Conservation (phyloP, 2,329 filamentous ascomycete genomes). For the Epichloe sibirici region DNA sequence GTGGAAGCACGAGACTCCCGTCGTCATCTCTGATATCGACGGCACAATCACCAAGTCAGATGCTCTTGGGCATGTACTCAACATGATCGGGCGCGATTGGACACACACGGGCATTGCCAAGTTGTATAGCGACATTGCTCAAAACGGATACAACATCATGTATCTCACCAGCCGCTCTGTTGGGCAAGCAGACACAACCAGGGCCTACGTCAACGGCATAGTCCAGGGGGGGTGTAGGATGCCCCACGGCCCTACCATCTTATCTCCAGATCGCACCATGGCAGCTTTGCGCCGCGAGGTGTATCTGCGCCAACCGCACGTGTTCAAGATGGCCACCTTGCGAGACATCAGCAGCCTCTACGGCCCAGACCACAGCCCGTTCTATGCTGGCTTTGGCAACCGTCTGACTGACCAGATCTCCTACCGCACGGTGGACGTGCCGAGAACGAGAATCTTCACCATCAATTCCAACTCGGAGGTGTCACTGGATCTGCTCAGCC, state of each 20-base stretch:
- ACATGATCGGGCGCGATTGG: slow-evolving; percentile 96
- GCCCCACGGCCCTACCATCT: slow-evolving; percentile 83
- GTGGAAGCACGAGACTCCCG: slow-evolving; percentile 82
- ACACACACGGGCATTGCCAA: slow-evolving; percentile 95
- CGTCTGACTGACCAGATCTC: slow-evolving; percentile 90
- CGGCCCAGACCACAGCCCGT: slow-evolving; percentile 62
- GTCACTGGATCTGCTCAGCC: slow-evolving; percentile 72
- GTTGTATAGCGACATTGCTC: slow-evolving; percentile 86
- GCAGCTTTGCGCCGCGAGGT: slow-evolving; percentile 84
- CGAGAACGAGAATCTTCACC: slow-evolving; percentile 87
- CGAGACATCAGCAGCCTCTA: slow-evolving; percentile 90
- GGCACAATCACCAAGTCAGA: slow-evolving; percentile 98
- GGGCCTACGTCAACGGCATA: slow-evolving; percentile 81
- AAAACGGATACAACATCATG: slow-evolving; percentile 98
- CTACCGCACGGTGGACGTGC: slow-evolving; percentile 92
- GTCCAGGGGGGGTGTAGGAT: slow-evolving; percentile 82
- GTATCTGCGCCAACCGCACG: slow-evolving; percentile 90
- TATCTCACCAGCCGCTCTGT: slow-evolving; percentile 92
- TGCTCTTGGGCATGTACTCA: slow-evolving; percentile 84
- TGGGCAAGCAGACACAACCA: slow-evolving; percentile 81
- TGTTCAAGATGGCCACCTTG: slow-evolving; percentile 98
- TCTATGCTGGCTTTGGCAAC: slow-evolving; percentile 96
- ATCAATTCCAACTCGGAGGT: slow-evolving; percentile 98
- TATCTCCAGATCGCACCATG: slow-evolving; percentile 90
- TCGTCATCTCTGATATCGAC: slow-evolving; percentile 97